Conservation (phyloP, 2,329 filamentous ascomycete species). For the Fusarium papillatum region DNA sequence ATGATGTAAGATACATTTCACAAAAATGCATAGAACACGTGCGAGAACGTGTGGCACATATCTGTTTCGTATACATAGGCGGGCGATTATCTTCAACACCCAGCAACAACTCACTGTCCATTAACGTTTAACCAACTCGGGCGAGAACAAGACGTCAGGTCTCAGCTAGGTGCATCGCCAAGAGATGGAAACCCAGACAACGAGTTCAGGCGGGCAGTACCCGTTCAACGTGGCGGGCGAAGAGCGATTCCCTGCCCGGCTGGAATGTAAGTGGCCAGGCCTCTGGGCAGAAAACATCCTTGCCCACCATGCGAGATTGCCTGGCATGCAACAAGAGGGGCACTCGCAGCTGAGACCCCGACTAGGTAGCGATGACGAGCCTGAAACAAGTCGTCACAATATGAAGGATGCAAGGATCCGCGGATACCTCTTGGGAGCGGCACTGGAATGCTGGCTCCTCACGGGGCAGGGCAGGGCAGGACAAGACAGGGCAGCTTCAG, state of each 20-base stretch:
- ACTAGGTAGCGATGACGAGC: conserved; percentile 19
- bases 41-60: neutral
- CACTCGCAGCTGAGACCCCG: conserved; percentile 23
- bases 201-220: conserved; percentile 7
- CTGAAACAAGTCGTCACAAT: conserved; percentile 40
- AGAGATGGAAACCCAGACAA: conserved; percentile 32
- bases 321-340: conserved; percentile 24
- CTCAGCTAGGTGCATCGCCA: conserved; percentile 3
- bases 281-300: conserved; percentile 13
- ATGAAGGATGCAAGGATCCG: neutral
- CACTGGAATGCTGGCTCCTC: conserved; percentile 29
- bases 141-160: neutral
- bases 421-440: conserved; percentile 9
- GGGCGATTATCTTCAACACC: neutral
- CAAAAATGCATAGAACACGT: neutral
- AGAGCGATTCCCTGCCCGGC: conserved; percentile 1
- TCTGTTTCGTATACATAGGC: neutral
- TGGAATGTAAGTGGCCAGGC: conserved; percentile 29
- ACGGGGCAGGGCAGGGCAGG: conserved; percentile 5
- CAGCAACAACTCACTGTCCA: neutral
- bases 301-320: conserved; percentile 17
- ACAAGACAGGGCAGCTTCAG: neutral
- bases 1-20: neutral
- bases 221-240: neutral
- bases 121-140: neutral